A percentile compares a stretch with the other conserved stretches of the same genome.
phyloP scores from a whole-genome alignment of 108 stramenopile species.

The Skeletonema menzelii region DNA sequence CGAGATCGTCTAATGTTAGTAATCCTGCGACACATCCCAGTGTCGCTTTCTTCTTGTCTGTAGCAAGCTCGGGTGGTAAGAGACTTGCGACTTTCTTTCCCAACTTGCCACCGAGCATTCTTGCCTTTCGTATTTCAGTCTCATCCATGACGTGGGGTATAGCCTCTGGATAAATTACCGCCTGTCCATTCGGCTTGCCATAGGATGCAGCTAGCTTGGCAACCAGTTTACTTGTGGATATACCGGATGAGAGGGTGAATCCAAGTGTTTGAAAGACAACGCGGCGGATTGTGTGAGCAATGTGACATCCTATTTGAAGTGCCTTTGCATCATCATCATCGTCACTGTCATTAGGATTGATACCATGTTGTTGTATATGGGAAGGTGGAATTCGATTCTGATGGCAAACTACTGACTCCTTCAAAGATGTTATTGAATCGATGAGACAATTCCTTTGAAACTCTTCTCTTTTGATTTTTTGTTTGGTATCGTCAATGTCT shows the following conservation, averaged over 20 bases:
- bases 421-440: conserved; percentile 17
- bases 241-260: conserved; percentile 84
- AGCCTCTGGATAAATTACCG: conserved; percentile 60
- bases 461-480: background rate
- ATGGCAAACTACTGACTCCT: conserved; percentile 39
- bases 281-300: conserved; percentile 58
- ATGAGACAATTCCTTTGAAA: conserved; percentile 20
- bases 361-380: background rate
- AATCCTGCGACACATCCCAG: conserved; percentile 56
- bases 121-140: conserved; percentile 73
- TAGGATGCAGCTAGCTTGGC: conserved; percentile 83
- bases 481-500: background rate
- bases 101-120: conserved; percentile 85
- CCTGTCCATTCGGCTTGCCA: conserved; percentile 90
- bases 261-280: conserved; percentile 61
- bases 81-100: conserved; percentile 62
- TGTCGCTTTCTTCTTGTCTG: conserved; percentile 28
- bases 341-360: background rate
- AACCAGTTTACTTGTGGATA: conserved; percentile 77
- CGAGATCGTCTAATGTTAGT: conserved; percentile 61
- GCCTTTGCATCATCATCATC: conserved; percentile 31
- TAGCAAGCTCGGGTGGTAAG: conserved; percentile 25
- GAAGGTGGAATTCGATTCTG: background rate
- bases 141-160: conserved; percentile 59
- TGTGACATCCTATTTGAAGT: conserved; percentile 53